Evolutionary conservation across 106 monocot genomes (phyloP).

Genomic region (Phalaenopsis aphrodite): DNA sequence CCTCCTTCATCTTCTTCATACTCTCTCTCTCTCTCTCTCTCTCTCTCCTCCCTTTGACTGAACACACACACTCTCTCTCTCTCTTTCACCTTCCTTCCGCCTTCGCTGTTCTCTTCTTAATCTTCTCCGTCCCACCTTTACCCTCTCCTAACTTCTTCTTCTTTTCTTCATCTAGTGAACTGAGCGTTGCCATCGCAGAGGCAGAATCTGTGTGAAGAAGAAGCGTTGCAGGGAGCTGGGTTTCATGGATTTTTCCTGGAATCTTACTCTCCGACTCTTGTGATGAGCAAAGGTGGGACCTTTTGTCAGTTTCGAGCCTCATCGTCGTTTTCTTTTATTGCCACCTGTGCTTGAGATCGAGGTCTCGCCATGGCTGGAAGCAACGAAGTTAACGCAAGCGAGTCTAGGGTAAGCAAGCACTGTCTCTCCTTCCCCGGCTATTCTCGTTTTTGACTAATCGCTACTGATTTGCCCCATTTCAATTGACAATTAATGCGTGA

Average conservation of each 20-base stretch:
- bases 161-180: neutral
- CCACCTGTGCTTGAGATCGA: neutral
- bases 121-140: neutral
- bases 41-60: neutral
- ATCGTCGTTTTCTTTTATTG: neutral
- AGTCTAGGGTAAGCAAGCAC: conserved; percentile 41
- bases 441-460: neutral
- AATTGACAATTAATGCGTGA: neutral
- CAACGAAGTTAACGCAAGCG: conserved; percentile 82
- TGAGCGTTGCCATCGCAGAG: neutral
- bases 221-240: neutral
- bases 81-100: neutral
- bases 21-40: conserved; percentile 1
- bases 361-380: conserved; percentile 61
- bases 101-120: neutral
- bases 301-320: neutral
- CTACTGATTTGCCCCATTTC: neutral
- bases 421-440: no score
- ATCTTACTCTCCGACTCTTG: neutral
- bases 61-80: no score
- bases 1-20: neutral
- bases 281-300: neutral
- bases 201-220: neutral
- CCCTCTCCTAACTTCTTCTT: neutral
- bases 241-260: neutral